A percentile compares a stretch with the other conserved stretches of the same genome.
These are phyloP conservation scores for Brassica juncea DNA, from an alignment of 345 rosid genomes.

Conservation along the genomic window DNA sequence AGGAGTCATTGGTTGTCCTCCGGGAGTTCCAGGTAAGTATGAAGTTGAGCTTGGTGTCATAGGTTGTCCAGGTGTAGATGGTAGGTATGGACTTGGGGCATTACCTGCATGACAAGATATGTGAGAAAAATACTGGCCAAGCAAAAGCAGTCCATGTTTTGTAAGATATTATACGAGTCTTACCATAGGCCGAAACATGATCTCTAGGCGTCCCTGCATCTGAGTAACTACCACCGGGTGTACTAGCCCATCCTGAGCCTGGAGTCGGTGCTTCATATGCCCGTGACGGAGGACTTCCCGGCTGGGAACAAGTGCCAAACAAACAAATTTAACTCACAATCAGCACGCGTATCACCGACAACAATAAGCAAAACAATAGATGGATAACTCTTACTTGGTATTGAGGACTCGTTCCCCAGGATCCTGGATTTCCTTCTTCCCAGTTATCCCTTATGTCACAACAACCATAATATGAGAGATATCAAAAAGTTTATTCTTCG, in stretches of 20 bases:
- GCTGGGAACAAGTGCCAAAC: slow-evolving; percentile 47
- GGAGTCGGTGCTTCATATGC: slow-evolving; percentile 95
- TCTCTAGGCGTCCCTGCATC: slow-evolving; percentile 89
- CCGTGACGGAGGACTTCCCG: slow-evolving; percentile 92
- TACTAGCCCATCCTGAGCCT: slow-evolving; percentile 88
- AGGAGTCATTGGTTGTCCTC: slow-evolving; percentile 99
- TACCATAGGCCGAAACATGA: slow-evolving; percentile 73
- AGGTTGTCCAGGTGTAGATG: slow-evolving; percentile 92
- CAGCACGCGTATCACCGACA: background rate
- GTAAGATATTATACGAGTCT: background rate
- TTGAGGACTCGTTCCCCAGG: slow-evolving; percentile 89
- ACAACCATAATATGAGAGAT: slow-evolving; percentile 19
- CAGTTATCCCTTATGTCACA: slow-evolving; percentile 67
- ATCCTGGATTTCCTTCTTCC: slow-evolving; percentile 94
- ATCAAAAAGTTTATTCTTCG: background rate
- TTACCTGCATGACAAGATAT: slow-evolving; percentile 53
- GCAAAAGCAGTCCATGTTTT: background rate
- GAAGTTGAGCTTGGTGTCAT: slow-evolving; percentile 84
- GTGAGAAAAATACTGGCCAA: background rate
- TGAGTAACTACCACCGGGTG: slow-evolving; percentile 87
- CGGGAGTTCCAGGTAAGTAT: slow-evolving; percentile 94
- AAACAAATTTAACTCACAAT: background rate
- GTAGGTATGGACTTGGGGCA: slow-evolving; percentile 94
- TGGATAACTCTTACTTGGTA: slow-evolving; percentile 62
- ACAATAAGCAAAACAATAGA: slow-evolving; percentile 1